Evolutionary conservation across 1,284 basidiomycete genomes (phyloP).

Genomic region (Chondrostereum purpureum): DNA sequence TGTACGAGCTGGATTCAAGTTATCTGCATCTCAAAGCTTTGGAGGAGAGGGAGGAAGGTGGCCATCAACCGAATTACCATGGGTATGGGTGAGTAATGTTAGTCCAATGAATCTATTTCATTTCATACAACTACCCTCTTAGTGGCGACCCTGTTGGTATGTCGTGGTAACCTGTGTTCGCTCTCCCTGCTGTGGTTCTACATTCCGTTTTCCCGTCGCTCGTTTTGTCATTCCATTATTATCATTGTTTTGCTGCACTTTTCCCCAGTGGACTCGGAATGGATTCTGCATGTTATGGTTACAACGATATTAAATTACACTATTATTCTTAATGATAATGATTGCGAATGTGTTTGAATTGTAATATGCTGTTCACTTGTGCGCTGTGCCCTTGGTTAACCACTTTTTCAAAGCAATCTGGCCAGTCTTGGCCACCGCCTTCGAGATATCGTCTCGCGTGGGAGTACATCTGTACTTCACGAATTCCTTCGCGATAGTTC

Average conservation of each 20-base stretch:
- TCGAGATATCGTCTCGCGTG: constrained; percentile 53
- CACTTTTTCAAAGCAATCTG: constrained; percentile 73
- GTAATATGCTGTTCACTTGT: neutral
- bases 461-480: constrained; percentile 57
- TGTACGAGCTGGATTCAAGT: constrained; percentile 9
- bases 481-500: constrained; percentile 49
- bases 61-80: neutral
- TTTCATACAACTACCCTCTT: neutral
- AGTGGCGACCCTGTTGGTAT: neutral
- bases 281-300: too few species aligned
- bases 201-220: neutral
- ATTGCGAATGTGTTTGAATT: neutral
- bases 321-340: neutral
- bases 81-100: neutral
- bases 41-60: neutral
- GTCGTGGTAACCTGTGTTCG: neutral
- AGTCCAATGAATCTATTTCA: neutral
- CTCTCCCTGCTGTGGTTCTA: neutral
- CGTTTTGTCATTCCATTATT: too few species aligned
- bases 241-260: too few species aligned
- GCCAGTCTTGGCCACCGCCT: constrained; percentile 55
- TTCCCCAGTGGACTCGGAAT: too few species aligned
- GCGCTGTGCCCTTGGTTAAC: constrained; percentile 40
- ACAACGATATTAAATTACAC: neutral
- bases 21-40: constrained; percentile 6